These are phyloP conservation scores for Xylaria sp. DNA, from an alignment of 2,329 filamentous ascomycete genomes.

Conservation along the genomic window DNA sequence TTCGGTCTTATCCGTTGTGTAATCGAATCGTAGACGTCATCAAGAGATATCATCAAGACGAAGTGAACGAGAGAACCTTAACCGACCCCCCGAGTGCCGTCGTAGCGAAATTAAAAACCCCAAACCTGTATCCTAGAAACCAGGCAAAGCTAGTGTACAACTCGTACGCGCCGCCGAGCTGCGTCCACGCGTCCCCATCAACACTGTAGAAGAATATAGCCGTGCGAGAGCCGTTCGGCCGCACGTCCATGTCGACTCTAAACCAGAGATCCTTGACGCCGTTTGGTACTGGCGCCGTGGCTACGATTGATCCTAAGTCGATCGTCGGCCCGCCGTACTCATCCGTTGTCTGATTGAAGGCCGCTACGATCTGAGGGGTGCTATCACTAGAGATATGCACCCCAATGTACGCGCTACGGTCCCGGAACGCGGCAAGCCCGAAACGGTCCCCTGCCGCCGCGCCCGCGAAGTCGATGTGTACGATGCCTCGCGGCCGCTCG, in stretches of 20 bases:
- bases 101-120: conserved; percentile 56
- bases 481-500: conserved; percentile 59
- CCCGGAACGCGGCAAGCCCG: conserved; percentile 65
- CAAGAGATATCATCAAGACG: too few species aligned
- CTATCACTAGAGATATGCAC: conserved; percentile 52
- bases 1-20: too few species aligned
- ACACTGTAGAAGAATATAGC: conserved; percentile 57
- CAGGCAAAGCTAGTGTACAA: conserved; percentile 58
- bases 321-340: conserved; percentile 46
- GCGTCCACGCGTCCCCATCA: conserved; percentile 54
- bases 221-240: conserved; percentile 45
- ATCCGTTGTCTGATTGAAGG: conserved; percentile 55
- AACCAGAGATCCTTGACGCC: conserved; percentile 52
- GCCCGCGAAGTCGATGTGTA: conserved; percentile 59
- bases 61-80: not conserved
- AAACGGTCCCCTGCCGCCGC: conserved; percentile 63
- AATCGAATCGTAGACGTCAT: too few species aligned
- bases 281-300: conserved; percentile 46
- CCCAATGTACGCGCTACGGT: conserved; percentile 64
- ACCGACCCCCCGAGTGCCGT: conserved; percentile 9
- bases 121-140: conserved; percentile 62
- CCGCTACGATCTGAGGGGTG: conserved; percentile 48
- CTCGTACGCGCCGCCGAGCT: conserved; percentile 50
- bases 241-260: conserved; percentile 52
- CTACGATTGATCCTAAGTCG: conserved; percentile 48